Evolutionary conservation across 441 rosid species (phyloP).

Genomic region (Populus hybrid): DNA sequence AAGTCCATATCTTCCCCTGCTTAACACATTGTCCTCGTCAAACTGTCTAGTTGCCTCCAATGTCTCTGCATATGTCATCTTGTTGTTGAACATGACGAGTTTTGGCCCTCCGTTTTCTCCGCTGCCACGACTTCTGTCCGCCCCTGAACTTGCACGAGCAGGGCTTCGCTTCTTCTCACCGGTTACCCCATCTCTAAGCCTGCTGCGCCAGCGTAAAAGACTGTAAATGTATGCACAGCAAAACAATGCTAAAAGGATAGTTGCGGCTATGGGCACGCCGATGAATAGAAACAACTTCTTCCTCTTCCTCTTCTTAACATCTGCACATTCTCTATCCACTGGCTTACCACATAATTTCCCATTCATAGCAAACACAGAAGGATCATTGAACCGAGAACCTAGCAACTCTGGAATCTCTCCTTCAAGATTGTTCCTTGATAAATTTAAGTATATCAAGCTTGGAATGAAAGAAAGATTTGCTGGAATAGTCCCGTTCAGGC

Average conservation of each 20-base stretch:
- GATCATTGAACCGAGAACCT: constrained; percentile 48
- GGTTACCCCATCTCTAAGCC: constrained; percentile 56
- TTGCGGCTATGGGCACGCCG: constrained; percentile 53
- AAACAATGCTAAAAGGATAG: constrained; percentile 59
- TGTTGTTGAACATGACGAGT: constrained; percentile 92
- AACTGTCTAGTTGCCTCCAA: constrained; percentile 84
- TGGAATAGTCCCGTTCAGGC: constrained; percentile 55
- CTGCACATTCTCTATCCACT: constrained; percentile 45
- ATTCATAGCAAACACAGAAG: constrained; percentile 54
- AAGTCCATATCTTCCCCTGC: constrained; percentile 73
- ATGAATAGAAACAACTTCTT: constrained; percentile 61
- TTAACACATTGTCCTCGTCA: constrained; percentile 93
- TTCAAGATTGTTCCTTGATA: constrained; percentile 64
- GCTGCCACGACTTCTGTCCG: constrained; percentile 78
- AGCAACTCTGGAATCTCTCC: constrained; percentile 66
- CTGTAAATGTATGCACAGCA: constrained; percentile 88
- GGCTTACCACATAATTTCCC: constrained; percentile 70
- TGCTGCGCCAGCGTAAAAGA: constrained; percentile 79
- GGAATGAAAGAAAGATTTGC: constrained; percentile 49
- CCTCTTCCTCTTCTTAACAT: constrained; percentile 37
- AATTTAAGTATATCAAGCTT: constrained; percentile 51
- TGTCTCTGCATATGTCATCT: constrained; percentile 84
- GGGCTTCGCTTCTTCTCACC: constrained; percentile 96
- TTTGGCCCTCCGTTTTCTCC: constrained; percentile 87
- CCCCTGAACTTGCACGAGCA: constrained; percentile 74